Percentiles rank a stretch among this genome's conserved stretches.
Evolutionary conservation across 306 rosid species (phyloP).

Genomic region (Prunus mume): DNA sequence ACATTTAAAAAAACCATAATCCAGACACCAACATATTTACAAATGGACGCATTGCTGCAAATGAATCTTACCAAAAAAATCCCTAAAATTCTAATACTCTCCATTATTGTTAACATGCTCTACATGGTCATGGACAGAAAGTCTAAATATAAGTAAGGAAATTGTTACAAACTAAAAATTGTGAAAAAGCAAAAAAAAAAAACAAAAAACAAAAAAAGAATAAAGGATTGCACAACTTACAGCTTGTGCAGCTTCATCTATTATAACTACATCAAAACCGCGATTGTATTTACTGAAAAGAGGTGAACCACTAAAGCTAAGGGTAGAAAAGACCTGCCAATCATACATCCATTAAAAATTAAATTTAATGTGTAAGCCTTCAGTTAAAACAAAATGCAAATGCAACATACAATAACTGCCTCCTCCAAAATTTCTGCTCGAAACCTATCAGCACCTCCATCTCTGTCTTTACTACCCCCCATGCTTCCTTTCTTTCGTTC

Average conservation of each 20-base stretch:
- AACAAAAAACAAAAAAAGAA: not conserved
- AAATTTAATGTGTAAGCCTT: slow-evolving; percentile 14
- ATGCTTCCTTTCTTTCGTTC: slow-evolving; percentile 53
- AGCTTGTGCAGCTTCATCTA: slow-evolving; percentile 99
- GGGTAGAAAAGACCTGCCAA: slow-evolving; percentile 92
- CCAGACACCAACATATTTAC: too few relatives aligned
- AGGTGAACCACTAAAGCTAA: slow-evolving; percentile 85
- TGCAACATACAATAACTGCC: slow-evolving; percentile 72
- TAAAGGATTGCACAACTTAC: slow-evolving; percentile 46
- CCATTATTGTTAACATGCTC: not conserved
- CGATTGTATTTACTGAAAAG: slow-evolving; percentile 73
- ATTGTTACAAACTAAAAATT: not conserved
- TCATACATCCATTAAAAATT: slow-evolving; percentile 28
- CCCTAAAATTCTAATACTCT: too few relatives aligned
- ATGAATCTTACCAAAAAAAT: too few relatives aligned
- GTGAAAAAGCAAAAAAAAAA: not conserved
- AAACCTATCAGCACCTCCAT: slow-evolving; percentile 61
- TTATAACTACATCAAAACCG: slow-evolving; percentile 86
- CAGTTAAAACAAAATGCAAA: slow-evolving; percentile 8
- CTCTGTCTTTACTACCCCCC: slow-evolving; percentile 51
- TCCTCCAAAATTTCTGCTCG: slow-evolving; percentile 79
- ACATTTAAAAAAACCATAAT: too few relatives aligned
- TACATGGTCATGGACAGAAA: not conserved
- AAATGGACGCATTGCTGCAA: too few relatives aligned
- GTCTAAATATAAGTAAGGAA: not conserved